Evolutionary conservation across 2,329 filamentous ascomycete genomes (phyloP), one percentile per base, ranked within the genome.

Genomic region (Amesomyces nigricolor): DNA sequence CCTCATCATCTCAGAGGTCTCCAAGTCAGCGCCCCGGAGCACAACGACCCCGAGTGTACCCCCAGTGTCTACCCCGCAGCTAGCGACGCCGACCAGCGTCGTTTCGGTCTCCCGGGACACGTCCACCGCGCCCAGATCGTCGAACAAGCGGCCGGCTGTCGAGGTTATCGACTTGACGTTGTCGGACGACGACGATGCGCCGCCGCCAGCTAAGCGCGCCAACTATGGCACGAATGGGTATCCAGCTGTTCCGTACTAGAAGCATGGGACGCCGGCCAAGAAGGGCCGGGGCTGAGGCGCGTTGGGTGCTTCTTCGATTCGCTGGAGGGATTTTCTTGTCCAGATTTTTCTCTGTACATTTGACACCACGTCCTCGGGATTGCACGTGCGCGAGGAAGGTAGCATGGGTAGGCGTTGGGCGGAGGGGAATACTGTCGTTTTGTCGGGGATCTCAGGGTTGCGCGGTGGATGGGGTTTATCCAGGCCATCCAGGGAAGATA

Each of bases 151-250:
- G 19, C 72, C 75, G 1, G 70, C 72, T 2, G 70, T 78, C 5
- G 75, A 79, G 44, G 76, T 84, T 2, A 83, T 85, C 58, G 82
- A 85, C 62, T 68, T 85, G 58, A 85, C 81, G 1, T 66, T 81
- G 6, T 81, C 78, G 47, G 79, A 81, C 51, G 78, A 82, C 44
- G 77, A 80, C 39, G 75, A 77, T 16, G 73, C 75, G 46, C 70
- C 74, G 4, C 65, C 71, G 2, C 75, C 75, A 8, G 70, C 77
- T 1, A 83, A 83, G 68, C 73, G 79, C 47, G 75, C 76, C 7
- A 65, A 68, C 19, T 54, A 60, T 16, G 61, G 62, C 38, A 22
- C 47, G 5, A 54, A 51, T 43, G 58, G 57, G 8, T 58, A 45
- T 11, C 57, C 51, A 7, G 42, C 32, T 0, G 22, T 7, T 26